Base-by-base conservation (phyloP, 305 asterid species). In the Fraxinus albicans region DNA sequence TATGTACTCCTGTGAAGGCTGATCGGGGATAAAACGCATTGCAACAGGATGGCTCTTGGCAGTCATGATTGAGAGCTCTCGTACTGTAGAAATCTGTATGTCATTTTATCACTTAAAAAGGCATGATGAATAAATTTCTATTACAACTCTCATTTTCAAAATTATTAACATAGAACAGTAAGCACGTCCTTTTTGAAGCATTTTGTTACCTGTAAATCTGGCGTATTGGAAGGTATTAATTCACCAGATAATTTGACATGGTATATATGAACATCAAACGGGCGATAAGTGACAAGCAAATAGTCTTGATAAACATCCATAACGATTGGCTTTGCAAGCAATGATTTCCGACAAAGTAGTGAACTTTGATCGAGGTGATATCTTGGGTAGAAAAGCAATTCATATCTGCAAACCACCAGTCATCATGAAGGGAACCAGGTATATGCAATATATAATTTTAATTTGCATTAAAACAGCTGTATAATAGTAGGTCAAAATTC, bases 31-130 rank as follows among this genome's bases (percentile, higher is more conserved):
- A 86, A 97, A 93, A 60, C 90, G 97, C 94, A 97, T 97, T 79
- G 99, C 95, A 72, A 97, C 97, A 79, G 99, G 99, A 87, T 97
- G 99, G 92, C 98, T 90, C 93, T 97, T 97, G 77, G 98, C 99
- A 70, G 99, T 94, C 99, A 97, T 97, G 89, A 97, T 97, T 80
- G 99, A 97, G 81, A 97, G 98, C 89, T 97, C 98, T 88, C 99
- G 98, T 90, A 97, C 99, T 94, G 99, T 94, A 94, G 98, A 95
- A 95, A 97, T 98, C 99, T 97, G 99, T 97, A 93, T 93, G 98
- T 94, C 98, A 97, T 95, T 94, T 97, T 93, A 97, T 91, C 94
- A 95, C 99, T 94, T 94, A 90, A 92, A 92, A 92, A 89, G 82
- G 98, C 90, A 89, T 86, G 91, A 82, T 82, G 84, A 89, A 83